A percentile compares a stretch with the other conserved stretches of the same genome.
Conservation (phyloP, 306 rosid species). For the Gillenia trifoliata region DNA sequence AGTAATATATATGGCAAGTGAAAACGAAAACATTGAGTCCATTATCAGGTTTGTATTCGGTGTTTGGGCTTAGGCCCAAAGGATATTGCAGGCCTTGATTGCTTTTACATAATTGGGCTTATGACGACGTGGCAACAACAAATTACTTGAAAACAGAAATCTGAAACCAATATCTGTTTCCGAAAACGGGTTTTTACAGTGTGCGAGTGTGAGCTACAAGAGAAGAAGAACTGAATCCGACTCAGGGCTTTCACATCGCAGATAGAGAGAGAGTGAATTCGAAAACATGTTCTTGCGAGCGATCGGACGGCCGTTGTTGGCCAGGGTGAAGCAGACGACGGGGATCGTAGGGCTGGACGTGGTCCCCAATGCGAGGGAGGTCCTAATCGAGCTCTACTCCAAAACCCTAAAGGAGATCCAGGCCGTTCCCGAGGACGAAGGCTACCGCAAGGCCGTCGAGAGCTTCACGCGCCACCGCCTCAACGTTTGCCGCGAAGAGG, state of each 20-base stretch:
- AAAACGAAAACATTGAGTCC: too few relatives aligned
- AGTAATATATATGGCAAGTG: too few relatives aligned
- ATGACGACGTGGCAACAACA: neutral
- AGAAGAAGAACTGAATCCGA: neutral
- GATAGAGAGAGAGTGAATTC: neutral
- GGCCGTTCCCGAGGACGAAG: constrained; percentile 86
- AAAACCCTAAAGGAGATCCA: constrained; percentile 81
- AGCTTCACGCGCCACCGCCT: constrained; percentile 71
- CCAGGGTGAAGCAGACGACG: constrained; percentile 76
- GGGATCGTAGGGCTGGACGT: constrained; percentile 87
- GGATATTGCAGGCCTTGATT: neutral
- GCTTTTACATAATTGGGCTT: neutral
- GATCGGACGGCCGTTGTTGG: constrained; percentile 82
- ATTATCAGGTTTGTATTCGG: too few relatives aligned
- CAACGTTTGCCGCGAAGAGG: constrained; percentile 66
- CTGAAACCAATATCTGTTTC: neutral
- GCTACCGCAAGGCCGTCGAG: constrained; percentile 91
- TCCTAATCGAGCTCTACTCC: constrained; percentile 59
- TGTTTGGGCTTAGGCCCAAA: neutral
- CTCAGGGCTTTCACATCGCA: neutral
- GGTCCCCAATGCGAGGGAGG: constrained; percentile 82
- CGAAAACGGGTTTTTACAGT: neutral
- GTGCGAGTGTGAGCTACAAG: neutral
- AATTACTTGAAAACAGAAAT: neutral
- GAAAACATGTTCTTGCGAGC: constrained; percentile 64